Evolutionary conservation across 2,329 filamentous ascomycete genomes (phyloP).

Genomic region (Talaromyces sp.): DNA sequence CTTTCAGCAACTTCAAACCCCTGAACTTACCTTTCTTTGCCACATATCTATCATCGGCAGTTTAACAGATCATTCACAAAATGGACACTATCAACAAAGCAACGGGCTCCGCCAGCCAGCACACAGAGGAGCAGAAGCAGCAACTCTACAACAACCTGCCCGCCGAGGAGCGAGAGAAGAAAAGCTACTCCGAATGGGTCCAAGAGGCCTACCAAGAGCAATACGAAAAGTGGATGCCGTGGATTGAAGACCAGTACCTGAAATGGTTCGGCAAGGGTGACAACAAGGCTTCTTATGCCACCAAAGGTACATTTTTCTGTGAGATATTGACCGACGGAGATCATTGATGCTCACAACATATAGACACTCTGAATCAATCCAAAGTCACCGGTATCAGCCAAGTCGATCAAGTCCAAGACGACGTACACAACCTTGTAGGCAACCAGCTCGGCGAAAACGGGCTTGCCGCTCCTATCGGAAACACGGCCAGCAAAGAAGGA

Average conservation of each 20-base stretch:
- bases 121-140: constrained; percentile 23
- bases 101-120: neutral
- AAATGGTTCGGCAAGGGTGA: constrained; percentile 53
- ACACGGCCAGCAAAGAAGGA: constrained; percentile 50
- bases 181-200: constrained; percentile 39
- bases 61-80: neutral
- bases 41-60: neutral
- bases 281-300: constrained; percentile 54
- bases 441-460: constrained; percentile 53
- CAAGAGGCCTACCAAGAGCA: constrained; percentile 49
- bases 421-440: constrained; percentile 47
- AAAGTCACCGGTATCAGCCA: constrained; percentile 51
- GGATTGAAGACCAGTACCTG: constrained; percentile 55
- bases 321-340: neutral
- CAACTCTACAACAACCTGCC: constrained; percentile 21
- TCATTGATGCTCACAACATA: neutral
- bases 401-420: constrained; percentile 52
- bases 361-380: constrained; percentile 51
- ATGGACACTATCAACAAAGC: constrained; percentile 15
- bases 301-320: constrained; percentile 43
- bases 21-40: neutral
- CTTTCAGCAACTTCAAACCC: neutral
- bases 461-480: constrained; percentile 49
- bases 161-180: constrained; percentile 21
- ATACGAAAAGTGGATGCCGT: constrained; percentile 55